Percentiles rank a stretch among this genome's conserved stretches.
Conservation (phyloP, 1,284 basidiomycete species). For the Apiotrichum gracile region DNA sequence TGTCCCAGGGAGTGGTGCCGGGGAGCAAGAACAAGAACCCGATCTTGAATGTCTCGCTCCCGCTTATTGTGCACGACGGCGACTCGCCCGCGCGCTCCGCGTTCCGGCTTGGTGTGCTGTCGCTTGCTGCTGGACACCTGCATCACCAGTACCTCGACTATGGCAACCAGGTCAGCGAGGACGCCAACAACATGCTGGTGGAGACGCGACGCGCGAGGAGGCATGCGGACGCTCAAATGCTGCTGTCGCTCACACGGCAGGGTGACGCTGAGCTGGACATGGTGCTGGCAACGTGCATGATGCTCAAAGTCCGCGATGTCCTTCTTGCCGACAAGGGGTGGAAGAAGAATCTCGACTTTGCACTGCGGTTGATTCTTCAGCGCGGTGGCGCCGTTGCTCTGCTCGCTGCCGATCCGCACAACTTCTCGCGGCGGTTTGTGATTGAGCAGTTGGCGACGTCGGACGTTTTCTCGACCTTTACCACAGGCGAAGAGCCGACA, state of each 20-base stretch:
- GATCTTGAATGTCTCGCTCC: conserved; percentile 11
- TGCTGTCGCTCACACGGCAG: conserved; percentile 6
- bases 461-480: conserved; percentile 19
- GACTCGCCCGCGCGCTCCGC: conserved; percentile 9
- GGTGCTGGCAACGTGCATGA: conserved; percentile 13
- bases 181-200: not conserved
- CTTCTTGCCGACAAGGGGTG: conserved; percentile 10
- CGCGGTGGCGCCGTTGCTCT: conserved; percentile 13
- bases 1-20: not conserved
- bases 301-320: conserved; percentile 13
- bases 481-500: conserved; percentile 15
- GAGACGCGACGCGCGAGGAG: conserved; percentile 2
- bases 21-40: conserved; percentile 9
- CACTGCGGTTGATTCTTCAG: conserved; percentile 11
- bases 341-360: conserved; percentile 16
- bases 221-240: conserved; percentile 8
- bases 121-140: conserved; percentile 14
- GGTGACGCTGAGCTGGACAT: conserved; percentile 6
- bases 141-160: conserved; percentile 6
- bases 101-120: conserved; percentile 16
- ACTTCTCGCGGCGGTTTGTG: conserved; percentile 16
- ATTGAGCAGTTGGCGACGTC: conserved; percentile 17
- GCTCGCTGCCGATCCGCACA: conserved; percentile 1
- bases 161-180: not conserved
- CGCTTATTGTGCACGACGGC: conserved; percentile 10